Percentiles rank a stretch among this genome's conserved stretches.
phyloP scores from a whole-genome alignment of 208 protist genomes.

The Angomonas ambiguus region DNA sequence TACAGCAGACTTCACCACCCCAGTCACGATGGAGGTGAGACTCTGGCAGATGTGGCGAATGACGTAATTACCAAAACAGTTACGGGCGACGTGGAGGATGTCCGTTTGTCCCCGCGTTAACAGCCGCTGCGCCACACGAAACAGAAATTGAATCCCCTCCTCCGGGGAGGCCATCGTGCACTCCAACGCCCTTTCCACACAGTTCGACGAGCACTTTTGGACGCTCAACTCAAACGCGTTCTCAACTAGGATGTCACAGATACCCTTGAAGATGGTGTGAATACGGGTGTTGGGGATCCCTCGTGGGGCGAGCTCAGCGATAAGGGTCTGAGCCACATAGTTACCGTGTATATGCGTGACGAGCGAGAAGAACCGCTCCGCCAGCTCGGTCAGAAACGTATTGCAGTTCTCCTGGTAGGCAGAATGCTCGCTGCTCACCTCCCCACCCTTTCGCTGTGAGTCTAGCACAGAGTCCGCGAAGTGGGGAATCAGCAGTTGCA shows the following conservation, averaged over 20 bases:
- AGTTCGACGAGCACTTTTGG: slow-evolving; percentile 81
- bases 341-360: slow-evolving; percentile 54
- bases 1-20: slow-evolving; percentile 17
- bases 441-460: slow-evolving; percentile 27
- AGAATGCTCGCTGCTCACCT: slow-evolving; percentile 13
- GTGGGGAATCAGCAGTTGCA: slow-evolving; percentile 65
- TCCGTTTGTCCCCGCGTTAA: slow-evolving; percentile 38
- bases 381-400: slow-evolving; percentile 36
- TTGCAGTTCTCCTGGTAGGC: slow-evolving; percentile 25
- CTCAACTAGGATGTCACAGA: slow-evolving; percentile 46
- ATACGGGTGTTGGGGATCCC: slow-evolving; percentile 43
- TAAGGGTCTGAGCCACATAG: slow-evolving; percentile 71
- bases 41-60: slow-evolving; percentile 55
- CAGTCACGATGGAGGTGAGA: slow-evolving; percentile 48
- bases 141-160: slow-evolving; percentile 34
- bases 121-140: slow-evolving; percentile 45
- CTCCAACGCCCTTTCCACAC: slow-evolving; percentile 62
- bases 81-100: slow-evolving; percentile 39
- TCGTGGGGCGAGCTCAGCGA: slow-evolving; percentile 49
- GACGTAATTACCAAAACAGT: slow-evolving; percentile 77
- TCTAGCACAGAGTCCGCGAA: slow-evolving; percentile 63
- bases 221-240: slow-evolving; percentile 59
- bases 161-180: slow-evolving; percentile 25
- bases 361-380: slow-evolving; percentile 26
- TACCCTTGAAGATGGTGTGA: slow-evolving; percentile 31